Conservation (phyloP, 768 basidiomycete species). For the Lentinula sp. region DNA sequence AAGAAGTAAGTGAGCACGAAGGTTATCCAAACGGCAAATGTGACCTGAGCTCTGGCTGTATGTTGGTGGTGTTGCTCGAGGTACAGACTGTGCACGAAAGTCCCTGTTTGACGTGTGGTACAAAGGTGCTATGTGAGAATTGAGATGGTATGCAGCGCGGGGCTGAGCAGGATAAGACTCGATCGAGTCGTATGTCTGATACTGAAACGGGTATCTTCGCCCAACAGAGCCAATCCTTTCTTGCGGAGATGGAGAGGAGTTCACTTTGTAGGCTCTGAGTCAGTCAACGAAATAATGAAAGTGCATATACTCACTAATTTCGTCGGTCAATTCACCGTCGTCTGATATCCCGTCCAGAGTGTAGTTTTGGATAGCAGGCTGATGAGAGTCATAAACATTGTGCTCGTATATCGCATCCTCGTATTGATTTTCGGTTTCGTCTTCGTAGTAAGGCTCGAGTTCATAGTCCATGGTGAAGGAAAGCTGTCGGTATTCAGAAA, state of each 20-base stretch:
- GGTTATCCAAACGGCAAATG: background rate
- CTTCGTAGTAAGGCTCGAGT: constrained; percentile 1
- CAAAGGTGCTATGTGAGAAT: background rate
- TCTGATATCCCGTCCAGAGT: constrained; percentile 21
- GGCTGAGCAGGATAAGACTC: background rate
- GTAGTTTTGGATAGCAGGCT: background rate
- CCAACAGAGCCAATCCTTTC: constrained; percentile 13
- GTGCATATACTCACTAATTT: constrained; percentile 32
- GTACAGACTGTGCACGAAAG: background rate
- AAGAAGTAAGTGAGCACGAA: background rate
- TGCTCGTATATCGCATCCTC: background rate
- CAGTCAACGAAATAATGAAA: background rate
- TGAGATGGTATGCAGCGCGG: background rate
- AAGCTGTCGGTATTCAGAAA: background rate
- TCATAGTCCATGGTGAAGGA: background rate
- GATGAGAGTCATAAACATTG: background rate
- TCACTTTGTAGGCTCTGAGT: constrained; percentile 12
- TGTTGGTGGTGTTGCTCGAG: background rate
- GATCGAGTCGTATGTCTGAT: background rate
- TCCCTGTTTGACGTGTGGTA: background rate
- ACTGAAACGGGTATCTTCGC: background rate
- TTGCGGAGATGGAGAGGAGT: constrained; percentile 28
- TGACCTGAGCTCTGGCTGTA: background rate
- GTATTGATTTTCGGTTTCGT: background rate
- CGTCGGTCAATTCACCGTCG: constrained; percentile 16